Evolutionary conservation across 2,329 filamentous ascomycete genomes (phyloP).

Genomic region (Balansia obtecta): DNA sequence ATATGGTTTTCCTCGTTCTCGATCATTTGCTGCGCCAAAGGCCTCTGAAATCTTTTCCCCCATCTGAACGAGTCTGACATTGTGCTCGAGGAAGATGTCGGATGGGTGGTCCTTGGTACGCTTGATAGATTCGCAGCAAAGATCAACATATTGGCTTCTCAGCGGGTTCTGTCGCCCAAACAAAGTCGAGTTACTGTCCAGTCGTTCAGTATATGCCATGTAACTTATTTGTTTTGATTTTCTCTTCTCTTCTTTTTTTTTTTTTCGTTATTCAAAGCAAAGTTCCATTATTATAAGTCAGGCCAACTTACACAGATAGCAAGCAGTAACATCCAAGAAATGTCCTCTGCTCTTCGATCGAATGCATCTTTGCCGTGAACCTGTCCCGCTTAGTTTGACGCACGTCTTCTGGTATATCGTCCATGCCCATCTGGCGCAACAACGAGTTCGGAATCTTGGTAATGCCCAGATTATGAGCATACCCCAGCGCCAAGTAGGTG

Average conservation of each 20-base stretch:
- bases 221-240: too few relatives aligned
- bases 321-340: conserved; percentile 28
- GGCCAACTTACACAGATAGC: conserved; percentile 24
- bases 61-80: conserved; percentile 23
- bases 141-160: conserved; percentile 19
- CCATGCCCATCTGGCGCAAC: conserved; percentile 7
- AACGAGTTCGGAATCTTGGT: conserved; percentile 10
- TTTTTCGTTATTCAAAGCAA: background rate
- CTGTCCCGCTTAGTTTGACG: conserved; percentile 10
- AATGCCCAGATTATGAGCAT: conserved; percentile 28
- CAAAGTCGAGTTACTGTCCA: conserved; percentile 22
- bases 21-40: conserved; percentile 19
- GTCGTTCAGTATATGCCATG: background rate
- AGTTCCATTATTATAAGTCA: too few relatives aligned
- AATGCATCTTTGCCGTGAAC: conserved; percentile 13
- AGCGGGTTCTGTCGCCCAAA: conserved; percentile 23
- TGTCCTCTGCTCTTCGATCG: conserved; percentile 24
- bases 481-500: conserved; percentile 27
- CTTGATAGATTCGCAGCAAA: conserved; percentile 19
- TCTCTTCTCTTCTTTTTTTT: too few relatives aligned
- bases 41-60: conserved; percentile 21
- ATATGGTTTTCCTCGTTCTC: conserved; percentile 15
- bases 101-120: conserved; percentile 13
- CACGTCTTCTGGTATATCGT: conserved; percentile 4
- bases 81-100: conserved; percentile 22